A percentile compares a stretch with the other conserved stretches of the same genome.
Evolutionary conservation across 2,329 filamentous ascomycete genomes (phyloP).

Genomic region (Juglanconis sp.): DNA sequence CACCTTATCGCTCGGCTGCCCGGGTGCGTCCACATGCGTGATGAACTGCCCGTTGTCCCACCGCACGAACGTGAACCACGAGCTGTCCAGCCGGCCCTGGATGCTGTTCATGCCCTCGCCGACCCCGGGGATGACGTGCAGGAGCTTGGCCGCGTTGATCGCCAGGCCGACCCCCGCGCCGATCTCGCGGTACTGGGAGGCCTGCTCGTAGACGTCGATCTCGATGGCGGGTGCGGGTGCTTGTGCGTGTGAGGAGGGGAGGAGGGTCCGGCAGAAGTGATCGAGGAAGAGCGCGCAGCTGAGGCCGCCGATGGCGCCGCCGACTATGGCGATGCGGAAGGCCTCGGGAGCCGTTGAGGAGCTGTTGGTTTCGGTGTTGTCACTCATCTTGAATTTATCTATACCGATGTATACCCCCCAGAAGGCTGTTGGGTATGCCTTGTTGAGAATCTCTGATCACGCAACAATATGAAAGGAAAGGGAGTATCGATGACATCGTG

Average conservation of each 20-base stretch:
- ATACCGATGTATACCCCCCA: no score
- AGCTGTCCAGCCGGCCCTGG: conserved; percentile 1
- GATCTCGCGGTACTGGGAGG: conserved; percentile 13
- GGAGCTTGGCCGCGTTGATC: conserved; percentile 32
- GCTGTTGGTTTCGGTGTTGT: background rate
- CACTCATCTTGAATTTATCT: background rate
- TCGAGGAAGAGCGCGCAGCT: conserved; percentile 11
- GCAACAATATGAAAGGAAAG: no score
- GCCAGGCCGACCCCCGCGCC: conserved; percentile 22
- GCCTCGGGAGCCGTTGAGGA: background rate
- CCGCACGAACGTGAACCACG: conserved; percentile 14
- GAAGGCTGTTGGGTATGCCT: no score
- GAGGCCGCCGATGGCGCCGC: conserved; percentile 15
- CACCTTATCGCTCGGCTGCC: background rate
- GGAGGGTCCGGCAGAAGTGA: conserved; percentile 4
- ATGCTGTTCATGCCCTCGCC: conserved; percentile 8
- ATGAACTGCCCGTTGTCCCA: conserved; percentile 5
- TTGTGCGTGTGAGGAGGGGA: background rate
- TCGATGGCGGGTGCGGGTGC: background rate
- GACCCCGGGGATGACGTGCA: conserved; percentile 8
- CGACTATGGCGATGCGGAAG: conserved; percentile 15
- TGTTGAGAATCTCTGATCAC: no score
- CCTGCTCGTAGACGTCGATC: conserved; percentile 15
- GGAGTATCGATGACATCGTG: no score
- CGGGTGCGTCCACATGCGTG: conserved; percentile 7